Percentiles rank a stretch among this genome's conserved stretches.
phyloP scores from a whole-genome alignment of 768 basidiomycete species.

The Lyophyllum atratum region DNA sequence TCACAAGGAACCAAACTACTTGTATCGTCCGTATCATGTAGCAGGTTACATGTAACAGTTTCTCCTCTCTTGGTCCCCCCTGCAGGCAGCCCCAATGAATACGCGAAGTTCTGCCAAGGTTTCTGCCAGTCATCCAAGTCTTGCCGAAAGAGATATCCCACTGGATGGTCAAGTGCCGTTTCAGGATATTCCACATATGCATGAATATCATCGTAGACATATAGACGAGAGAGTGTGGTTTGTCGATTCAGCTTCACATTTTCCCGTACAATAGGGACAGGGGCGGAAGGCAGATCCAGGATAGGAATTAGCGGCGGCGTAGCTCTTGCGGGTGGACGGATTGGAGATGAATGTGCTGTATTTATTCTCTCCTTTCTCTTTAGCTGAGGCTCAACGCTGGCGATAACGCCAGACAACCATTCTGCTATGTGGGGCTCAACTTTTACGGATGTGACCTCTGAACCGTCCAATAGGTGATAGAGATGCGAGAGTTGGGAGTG shows the following conservation, averaged over 20 bases:
- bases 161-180: slow-evolving; percentile 3
- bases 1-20: slow-evolving; percentile 11
- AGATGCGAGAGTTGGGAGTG: background rate
- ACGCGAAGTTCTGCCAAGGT: slow-evolving; percentile 14
- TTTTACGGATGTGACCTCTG: background rate
- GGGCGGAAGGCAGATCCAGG: background rate
- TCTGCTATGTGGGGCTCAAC: background rate
- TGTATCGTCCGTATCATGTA: background rate
- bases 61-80: slow-evolving; percentile 6
- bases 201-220: slow-evolving; percentile 9
- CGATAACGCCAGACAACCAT: background rate
- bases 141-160: slow-evolving; percentile 17
- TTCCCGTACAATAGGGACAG: background rate
- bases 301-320: background rate
- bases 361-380: background rate
- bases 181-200: slow-evolving; percentile 17
- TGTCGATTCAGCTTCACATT: slow-evolving; percentile 8
- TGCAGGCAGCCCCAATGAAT: slow-evolving; percentile 12
- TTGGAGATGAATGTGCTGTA: no score
- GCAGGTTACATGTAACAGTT: slow-evolving; percentile 3
- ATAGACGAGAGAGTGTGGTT: slow-evolving; percentile 12
- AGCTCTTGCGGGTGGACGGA: background rate
- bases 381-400: background rate
- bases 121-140: slow-evolving; percentile 13
- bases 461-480: background rate